Conservation (phyloP, 2,329 filamentous ascomycete species). For the Zymoseptoria ardabiliae region DNA sequence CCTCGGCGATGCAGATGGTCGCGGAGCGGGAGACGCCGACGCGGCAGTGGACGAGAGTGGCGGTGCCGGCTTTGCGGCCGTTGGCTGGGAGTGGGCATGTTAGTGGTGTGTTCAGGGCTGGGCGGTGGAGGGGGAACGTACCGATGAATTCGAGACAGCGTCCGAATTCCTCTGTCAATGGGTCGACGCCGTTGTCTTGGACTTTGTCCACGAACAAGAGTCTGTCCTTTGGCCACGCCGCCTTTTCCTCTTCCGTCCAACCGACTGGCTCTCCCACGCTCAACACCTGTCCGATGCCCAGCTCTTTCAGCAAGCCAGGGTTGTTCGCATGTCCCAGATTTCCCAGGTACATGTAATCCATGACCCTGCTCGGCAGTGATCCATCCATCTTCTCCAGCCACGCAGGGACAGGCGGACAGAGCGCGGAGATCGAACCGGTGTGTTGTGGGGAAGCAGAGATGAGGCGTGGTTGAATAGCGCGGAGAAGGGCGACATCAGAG, state of each 20-base stretch:
- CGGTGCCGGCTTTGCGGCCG: constrained; percentile 67
- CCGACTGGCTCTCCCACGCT: constrained; percentile 84
- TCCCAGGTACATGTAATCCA: constrained; percentile 93
- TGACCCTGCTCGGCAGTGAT: constrained; percentile 77
- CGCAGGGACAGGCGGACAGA: constrained; percentile 56
- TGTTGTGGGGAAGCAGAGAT: constrained; percentile 59
- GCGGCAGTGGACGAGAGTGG: constrained; percentile 90
- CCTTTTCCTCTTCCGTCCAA: constrained; percentile 64
- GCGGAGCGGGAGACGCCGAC: constrained; percentile 93
- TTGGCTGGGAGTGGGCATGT: constrained; percentile 51
- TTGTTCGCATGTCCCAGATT: constrained; percentile 94
- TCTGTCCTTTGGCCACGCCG: constrained; percentile 67
- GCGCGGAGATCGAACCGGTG: constrained; percentile 42
- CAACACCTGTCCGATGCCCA: constrained; percentile 81
- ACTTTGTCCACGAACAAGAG: constrained; percentile 75
- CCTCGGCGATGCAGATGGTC: constrained; percentile 97
- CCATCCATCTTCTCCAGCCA: constrained; percentile 85
- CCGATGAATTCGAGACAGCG: constrained; percentile 87
- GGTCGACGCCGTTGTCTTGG: constrained; percentile 95
- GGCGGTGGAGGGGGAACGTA: constrained; percentile 41
- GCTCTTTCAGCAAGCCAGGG: constrained; percentile 65
- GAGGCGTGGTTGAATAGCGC: constrained; percentile 66
- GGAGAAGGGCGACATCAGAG: constrained; percentile 78
- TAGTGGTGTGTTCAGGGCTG: too few relatives aligned
- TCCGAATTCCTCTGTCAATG: constrained; percentile 76